Evolutionary conservation across 768 basidiomycete species (phyloP), one percentile per base, ranked within the genome.

Genomic region (Suillus placidus): DNA sequence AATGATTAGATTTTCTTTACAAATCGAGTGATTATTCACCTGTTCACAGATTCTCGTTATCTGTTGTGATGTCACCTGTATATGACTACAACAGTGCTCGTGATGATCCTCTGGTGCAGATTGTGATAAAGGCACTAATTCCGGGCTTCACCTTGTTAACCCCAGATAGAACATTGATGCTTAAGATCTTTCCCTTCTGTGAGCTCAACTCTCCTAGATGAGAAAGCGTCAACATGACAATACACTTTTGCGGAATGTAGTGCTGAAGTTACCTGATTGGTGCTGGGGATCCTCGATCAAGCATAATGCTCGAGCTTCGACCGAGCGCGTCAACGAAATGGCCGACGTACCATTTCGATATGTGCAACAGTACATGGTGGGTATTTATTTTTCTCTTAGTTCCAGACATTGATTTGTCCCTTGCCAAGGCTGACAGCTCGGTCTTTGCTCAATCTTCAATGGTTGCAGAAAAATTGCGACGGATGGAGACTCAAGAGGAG

Each of bases 401-500:
- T 37, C 12, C 6, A 23, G 35, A 37, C 35, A 9, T 37, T 56
- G n/a, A 56, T 56, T 23, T 0, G 3, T 16, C 0, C 12, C 35
- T 14, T 23, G n/a, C 13, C 12, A 23, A 57, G 55, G n/a, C 55
- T 7, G 43, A 61, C 23, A 18, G 8, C 13, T 26, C 58, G 37
- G 2, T 9, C 18, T 3, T 20, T 1, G 26, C 13, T 30, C 62
- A 6, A 47, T 34, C 23, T 20, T 62, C 61, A 2, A 70, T 71
- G 70, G 68, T 69, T 26, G 54, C 63, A 6, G 61, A 71, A 12
- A 66, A 64, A 38, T 60, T 71, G n/a, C 34, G 35, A 16, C 68
- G 68, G 2, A 71, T 73, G 72, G 47, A 68, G n/a, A 26, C 37
- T 9, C 32, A 69, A 10, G 72, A 71, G 20, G 61, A 45, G 13